phyloP scores from a whole-genome alignment of 371 early-diverging fungal genomes.

The Zopfochytrium polystomum region DNA sequence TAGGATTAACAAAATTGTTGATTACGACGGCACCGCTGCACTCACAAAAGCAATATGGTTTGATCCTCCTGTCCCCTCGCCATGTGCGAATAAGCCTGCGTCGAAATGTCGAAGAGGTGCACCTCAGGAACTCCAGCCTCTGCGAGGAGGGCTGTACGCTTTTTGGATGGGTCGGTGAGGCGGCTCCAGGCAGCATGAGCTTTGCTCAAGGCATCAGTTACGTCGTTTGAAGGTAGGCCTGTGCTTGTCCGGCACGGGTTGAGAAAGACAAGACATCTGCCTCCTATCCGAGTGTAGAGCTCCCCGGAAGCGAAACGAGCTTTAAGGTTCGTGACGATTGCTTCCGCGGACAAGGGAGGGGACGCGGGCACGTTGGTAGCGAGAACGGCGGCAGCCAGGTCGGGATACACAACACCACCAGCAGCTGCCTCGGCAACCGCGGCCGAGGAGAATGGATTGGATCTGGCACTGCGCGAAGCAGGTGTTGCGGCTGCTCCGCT shows the following conservation, averaged over 20 bases:
- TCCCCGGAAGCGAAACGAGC: slow-evolving; percentile 58
- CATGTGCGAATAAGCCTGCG: slow-evolving; percentile 75
- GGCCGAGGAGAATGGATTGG: slow-evolving; percentile 28
- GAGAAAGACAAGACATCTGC: slow-evolving; percentile 55
- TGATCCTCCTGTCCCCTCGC: slow-evolving; percentile 52
- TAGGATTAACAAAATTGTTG: no score
- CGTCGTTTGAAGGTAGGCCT: slow-evolving; percentile 15
- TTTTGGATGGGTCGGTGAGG: slow-evolving; percentile 35
- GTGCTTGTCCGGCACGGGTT: slow-evolving; percentile 45
- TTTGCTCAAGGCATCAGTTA: slow-evolving; percentile 60
- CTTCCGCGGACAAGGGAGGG: slow-evolving; percentile 32
- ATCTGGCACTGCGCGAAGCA: no score
- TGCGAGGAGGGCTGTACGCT: slow-evolving; percentile 54
- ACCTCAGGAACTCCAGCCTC: slow-evolving; percentile 48
- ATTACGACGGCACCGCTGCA: no score
- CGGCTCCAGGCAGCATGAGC: slow-evolving; percentile 55
- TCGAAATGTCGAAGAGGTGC: slow-evolving; percentile 83
- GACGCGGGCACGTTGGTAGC: slow-evolving; percentile 4
- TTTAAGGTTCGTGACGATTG: slow-evolving; percentile 50
- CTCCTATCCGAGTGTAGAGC: slow-evolving; percentile 64
- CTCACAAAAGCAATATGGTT: slow-evolving; percentile 51
- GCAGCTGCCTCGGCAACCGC: slow-evolving; percentile 25
- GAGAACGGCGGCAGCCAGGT: slow-evolving; percentile 17
- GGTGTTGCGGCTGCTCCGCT: no score
- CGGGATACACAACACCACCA: slow-evolving; percentile 11